These are phyloP conservation scores for Neoboletus brunneissimus DNA, from an alignment of 768 basidiomycete species.

Conservation along the genomic window DNA sequence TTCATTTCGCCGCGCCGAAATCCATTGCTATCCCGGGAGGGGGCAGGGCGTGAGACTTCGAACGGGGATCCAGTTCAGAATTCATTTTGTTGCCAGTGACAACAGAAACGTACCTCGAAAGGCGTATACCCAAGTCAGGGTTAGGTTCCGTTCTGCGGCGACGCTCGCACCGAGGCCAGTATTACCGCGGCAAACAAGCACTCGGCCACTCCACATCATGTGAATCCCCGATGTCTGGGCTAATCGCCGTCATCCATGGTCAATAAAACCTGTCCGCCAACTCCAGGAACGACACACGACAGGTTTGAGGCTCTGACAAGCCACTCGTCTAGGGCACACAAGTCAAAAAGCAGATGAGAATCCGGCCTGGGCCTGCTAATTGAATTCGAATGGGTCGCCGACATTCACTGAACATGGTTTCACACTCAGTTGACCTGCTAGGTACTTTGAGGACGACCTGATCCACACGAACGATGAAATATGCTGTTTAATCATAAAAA, in stretches of 20 bases:
- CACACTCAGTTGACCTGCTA: neutral
- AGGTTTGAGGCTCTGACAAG: constrained; percentile 8
- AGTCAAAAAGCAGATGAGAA: constrained; percentile 8
- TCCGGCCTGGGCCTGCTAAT: constrained; percentile 1
- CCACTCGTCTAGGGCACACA: neutral
- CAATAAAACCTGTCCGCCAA: constrained; percentile 4
- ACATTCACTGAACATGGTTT: neutral
- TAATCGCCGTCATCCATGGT: constrained; percentile 20
- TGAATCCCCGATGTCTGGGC: constrained; percentile 25
- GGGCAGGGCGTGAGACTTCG: constrained; percentile 6
- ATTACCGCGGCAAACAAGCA: constrained; percentile 16
- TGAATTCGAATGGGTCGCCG: neutral
- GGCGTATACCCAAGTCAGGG: constrained; percentile 4
- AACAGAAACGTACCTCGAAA: constrained; percentile 20
- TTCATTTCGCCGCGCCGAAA: constrained; percentile 14
- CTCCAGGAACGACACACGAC: constrained; percentile 8
- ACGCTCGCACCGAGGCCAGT: constrained; percentile 7
- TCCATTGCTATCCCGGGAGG: neutral
- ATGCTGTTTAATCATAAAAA: neutral
- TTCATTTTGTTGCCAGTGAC: constrained; percentile 21
- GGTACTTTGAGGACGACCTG: constrained; percentile 16
- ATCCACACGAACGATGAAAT: constrained; percentile 20
- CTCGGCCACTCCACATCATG: constrained; percentile 10
- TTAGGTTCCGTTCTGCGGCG: constrained; percentile 4
- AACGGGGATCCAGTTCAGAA: constrained; percentile 28